phyloP scores from a whole-genome alignment of 140 eudicot species.

The Cichorium intybus region DNA sequence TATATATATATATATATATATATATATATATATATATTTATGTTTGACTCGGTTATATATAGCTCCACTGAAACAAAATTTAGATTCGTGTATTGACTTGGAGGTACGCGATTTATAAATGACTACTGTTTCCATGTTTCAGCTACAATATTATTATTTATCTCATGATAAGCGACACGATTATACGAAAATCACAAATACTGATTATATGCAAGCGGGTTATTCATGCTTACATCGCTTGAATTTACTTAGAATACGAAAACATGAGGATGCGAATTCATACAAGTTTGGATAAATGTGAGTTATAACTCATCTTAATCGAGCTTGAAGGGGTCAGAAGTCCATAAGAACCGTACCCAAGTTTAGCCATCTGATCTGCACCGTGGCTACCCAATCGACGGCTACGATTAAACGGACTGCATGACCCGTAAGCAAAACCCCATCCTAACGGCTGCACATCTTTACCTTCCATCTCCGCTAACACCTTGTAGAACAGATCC shows the following conservation, averaged over 20 bases:
- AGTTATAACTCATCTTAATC: slow-evolving; percentile 39
- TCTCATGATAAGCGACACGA: no score
- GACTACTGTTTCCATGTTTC: no score
- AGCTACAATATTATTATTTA: no score
- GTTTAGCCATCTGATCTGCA: slow-evolving; percentile 17
- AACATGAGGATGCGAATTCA: neutral
- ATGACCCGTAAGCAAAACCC: slow-evolving; percentile 23
- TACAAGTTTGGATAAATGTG: neutral
- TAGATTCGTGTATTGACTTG: no score
- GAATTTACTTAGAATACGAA: neutral
- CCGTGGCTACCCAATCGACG: slow-evolving; percentile 29
- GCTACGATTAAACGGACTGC: slow-evolving; percentile 47
- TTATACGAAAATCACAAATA: no score
- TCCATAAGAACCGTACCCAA: slow-evolving; percentile 41
- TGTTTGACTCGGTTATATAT: no score
- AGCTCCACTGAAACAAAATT: no score
- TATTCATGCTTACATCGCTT: neutral
- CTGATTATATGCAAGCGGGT: slow-evolving; percentile 1
- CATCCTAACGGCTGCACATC: slow-evolving; percentile 8
- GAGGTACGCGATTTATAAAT: no score
- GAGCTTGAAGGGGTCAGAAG: slow-evolving; percentile 31
- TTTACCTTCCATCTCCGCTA: slow-evolving; percentile 54
- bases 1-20: no score
- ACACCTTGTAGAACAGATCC: slow-evolving; percentile 38
- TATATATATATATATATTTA: no score